These are phyloP conservation scores for Platanthera zijinensis DNA, from an alignment of 106 monocot species.

Conservation along the genomic window DNA sequence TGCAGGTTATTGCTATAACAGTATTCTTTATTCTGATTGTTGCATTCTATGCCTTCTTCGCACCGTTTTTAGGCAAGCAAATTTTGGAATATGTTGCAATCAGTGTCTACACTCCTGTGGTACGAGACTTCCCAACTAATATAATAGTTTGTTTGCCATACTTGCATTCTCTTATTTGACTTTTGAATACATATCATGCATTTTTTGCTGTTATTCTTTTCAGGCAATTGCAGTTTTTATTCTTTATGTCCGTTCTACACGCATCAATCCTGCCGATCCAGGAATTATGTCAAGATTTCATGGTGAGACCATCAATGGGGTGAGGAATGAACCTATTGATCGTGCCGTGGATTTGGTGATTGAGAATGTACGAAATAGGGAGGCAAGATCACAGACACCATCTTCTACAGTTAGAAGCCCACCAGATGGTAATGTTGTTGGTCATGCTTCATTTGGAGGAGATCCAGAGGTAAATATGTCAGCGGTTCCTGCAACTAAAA, in stretches of 20 bases:
- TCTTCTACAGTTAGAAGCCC: slow-evolving; percentile 66
- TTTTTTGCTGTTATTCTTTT: slow-evolving; percentile 16
- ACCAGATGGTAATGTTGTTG: slow-evolving; percentile 36
- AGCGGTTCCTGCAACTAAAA: slow-evolving; percentile 23
- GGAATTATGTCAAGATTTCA: slow-evolving; percentile 87
- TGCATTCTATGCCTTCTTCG: slow-evolving; percentile 96
- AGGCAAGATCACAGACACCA: slow-evolving; percentile 26
- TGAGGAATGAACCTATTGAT: slow-evolving; percentile 27
- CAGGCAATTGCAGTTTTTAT: slow-evolving; percentile 92
- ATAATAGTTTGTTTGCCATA: neutral
- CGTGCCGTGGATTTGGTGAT: slow-evolving; percentile 31
- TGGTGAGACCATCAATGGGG: slow-evolving; percentile 22
- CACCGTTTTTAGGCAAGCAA: slow-evolving; percentile 80
- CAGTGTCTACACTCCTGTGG: slow-evolving; percentile 82
- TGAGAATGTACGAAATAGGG: slow-evolving; percentile 13
- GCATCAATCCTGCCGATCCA: slow-evolving; percentile 97
- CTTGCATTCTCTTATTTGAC: neutral
- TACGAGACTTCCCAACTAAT: slow-evolving; percentile 26
- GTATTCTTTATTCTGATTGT: slow-evolving; percentile 89
- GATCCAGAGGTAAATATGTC: slow-evolving; percentile 23
- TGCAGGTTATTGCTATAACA: slow-evolving; percentile 90
- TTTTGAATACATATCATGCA: neutral
- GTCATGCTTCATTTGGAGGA: slow-evolving; percentile 32
- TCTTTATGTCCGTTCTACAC: slow-evolving; percentile 80
- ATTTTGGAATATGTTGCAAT: slow-evolving; percentile 61